phyloP scores from a whole-genome alignment of 345 rosid genomes.

The Euphorbia lathyris region DNA sequence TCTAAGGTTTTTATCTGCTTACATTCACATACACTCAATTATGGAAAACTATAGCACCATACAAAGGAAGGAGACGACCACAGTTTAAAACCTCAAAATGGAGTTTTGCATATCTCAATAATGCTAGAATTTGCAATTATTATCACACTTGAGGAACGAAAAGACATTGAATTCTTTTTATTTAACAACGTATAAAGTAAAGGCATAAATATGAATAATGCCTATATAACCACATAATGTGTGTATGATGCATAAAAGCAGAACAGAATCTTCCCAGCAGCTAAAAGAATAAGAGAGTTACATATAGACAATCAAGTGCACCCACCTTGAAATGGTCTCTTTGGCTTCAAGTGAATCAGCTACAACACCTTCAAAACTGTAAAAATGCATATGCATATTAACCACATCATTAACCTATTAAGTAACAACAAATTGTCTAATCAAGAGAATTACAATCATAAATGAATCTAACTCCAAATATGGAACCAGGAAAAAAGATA shows the following conservation, averaged over 20 bases:
- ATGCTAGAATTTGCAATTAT: neutral
- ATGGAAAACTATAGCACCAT: neutral
- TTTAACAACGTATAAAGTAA: neutral
- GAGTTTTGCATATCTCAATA: neutral
- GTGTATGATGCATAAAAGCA: neutral
- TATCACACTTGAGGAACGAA: neutral
- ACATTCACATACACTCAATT: neutral
- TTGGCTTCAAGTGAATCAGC: constrained; percentile 82
- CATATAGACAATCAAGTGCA: constrained; percentile 16
- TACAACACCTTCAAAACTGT: constrained; percentile 86
- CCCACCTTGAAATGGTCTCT: constrained; percentile 75
- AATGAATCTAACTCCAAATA: neutral
- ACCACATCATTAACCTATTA: constrained; percentile 21
- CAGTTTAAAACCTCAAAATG: neutral
- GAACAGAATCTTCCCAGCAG: neutral
- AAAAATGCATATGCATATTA: constrained; percentile 27
- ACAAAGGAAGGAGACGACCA: neutral
- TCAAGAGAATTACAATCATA: neutral
- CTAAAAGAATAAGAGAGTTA: constrained; percentile 11
- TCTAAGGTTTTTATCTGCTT: neutral
- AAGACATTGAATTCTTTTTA: neutral
- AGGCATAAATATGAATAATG: neutral
- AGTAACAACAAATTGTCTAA: neutral
- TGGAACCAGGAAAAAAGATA: neutral
- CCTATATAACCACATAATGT: neutral